Conservation (phyloP, 371 early-diverging fungal genomes). For the Chytridium lagenaria region DNA sequence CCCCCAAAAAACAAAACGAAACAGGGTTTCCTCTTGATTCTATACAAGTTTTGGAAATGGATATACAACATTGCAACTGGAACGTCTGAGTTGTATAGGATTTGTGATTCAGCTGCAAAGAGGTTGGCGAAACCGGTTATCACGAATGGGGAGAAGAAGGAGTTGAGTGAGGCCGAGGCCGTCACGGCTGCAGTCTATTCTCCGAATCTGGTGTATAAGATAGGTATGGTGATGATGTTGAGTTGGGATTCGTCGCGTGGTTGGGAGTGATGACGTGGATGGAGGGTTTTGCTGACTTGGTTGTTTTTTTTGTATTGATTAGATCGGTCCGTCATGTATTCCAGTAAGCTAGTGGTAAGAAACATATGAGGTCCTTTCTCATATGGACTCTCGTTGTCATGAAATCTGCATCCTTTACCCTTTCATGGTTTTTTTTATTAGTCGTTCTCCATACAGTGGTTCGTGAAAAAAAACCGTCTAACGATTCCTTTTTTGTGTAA, state of each 20-base stretch:
- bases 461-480: too few relatives aligned
- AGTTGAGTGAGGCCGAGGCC: not conserved
- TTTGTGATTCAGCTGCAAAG: slow-evolving; percentile 56
- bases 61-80: slow-evolving; percentile 54
- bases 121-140: not conserved
- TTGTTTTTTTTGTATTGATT: too few relatives aligned
- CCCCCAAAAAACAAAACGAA: too few relatives aligned
- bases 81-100: slow-evolving; percentile 71
- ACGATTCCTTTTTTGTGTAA: slow-evolving; percentile 28
- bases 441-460: too few relatives aligned
- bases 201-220: slow-evolving; percentile 33
- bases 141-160: not conserved
- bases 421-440: slow-evolving; percentile 4
- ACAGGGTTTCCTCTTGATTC: slow-evolving; percentile 38
- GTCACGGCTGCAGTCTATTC: not conserved
- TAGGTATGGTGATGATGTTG: slow-evolving; percentile 20
- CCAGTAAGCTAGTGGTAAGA: slow-evolving; percentile 30
- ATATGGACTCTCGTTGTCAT: too few relatives aligned
- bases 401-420: too few relatives aligned
- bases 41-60: slow-evolving; percentile 64
- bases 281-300: too few relatives aligned
- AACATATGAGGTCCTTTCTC: not conserved
- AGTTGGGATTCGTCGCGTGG: slow-evolving; percentile 2
- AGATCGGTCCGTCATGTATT: slow-evolving; percentile 37
- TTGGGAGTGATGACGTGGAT: too few relatives aligned